Conservation (phyloP, 768 basidiomycete genomes). For the Kwoniella heveanensis region DNA sequence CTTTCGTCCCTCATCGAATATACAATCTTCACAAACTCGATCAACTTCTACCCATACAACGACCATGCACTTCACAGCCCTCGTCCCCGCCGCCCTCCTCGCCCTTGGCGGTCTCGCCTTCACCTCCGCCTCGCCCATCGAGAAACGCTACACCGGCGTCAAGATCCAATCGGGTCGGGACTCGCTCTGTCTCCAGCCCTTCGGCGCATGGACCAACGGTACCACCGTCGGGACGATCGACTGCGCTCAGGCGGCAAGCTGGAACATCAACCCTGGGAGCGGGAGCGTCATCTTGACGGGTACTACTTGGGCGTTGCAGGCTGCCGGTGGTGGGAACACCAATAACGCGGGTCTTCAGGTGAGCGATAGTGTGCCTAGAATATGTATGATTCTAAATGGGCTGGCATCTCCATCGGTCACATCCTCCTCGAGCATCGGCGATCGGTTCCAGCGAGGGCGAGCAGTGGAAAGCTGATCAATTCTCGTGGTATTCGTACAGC, state of each 20-base stretch:
- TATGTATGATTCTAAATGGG: no score
- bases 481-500: no score
- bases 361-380: neutral
- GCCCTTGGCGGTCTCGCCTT: neutral
- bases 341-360: constrained; percentile 21
- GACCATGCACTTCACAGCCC: constrained; percentile 6
- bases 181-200: constrained; percentile 3
- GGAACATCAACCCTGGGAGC: constrained; percentile 25
- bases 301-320: constrained; percentile 18
- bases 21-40: no score
- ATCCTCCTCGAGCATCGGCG: no score
- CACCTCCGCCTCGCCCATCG: constrained; percentile 8
- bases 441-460: no score
- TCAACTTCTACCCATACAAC: no score
- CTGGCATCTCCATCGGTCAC: no score
- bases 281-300: constrained; percentile 21
- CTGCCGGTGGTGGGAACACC: constrained; percentile 15
- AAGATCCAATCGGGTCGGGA: constrained; percentile 20
- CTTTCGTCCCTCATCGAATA: neutral
- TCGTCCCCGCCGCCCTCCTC: constrained; percentile 1
- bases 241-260: constrained; percentile 15
- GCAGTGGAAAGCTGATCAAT: no score
- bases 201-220: constrained; percentile 10
- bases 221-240: constrained; percentile 3
- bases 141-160: constrained; percentile 19